These are phyloP conservation scores for Brassica cretica DNA, from an alignment of 345 rosid genomes.

Conservation along the genomic window DNA sequence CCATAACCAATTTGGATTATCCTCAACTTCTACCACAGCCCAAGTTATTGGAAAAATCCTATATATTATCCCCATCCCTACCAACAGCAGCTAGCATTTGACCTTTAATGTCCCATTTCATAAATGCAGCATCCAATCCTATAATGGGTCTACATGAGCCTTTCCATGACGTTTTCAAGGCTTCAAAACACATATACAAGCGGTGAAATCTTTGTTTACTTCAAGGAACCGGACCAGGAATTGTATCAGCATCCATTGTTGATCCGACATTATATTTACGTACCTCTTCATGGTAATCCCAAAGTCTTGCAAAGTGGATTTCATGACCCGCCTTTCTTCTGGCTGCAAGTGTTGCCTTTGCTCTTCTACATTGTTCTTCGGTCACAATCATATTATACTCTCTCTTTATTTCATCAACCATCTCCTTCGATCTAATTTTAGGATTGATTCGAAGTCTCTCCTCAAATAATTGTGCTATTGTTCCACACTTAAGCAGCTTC, in stretches of 20 bases:
- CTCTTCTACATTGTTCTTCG: background rate
- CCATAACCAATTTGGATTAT: background rate
- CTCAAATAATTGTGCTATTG: background rate
- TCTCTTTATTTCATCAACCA: background rate
- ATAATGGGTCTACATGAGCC: background rate
- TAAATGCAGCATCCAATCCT: background rate
- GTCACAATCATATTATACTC: background rate
- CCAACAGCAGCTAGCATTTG: background rate
- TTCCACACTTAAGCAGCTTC: background rate
- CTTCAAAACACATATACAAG: background rate
- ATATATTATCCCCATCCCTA: constrained; percentile 1
- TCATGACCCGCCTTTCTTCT: constrained; percentile 1
- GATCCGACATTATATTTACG: background rate
- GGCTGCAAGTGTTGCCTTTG: background rate
- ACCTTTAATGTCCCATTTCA: background rate
- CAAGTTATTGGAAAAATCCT: background rate
- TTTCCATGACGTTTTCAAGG: background rate
- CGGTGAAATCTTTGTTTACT: background rate
- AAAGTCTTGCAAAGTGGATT: background rate
- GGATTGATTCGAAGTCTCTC: background rate
- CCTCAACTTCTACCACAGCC: background rate
- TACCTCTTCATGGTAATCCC: background rate
- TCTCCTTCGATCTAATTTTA: background rate
- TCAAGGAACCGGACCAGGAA: background rate
- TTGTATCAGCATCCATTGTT: background rate